phyloP scores from a whole-genome alignment of 2,329 filamentous ascomycete genomes.

The Mycogone perniciosa region DNA sequence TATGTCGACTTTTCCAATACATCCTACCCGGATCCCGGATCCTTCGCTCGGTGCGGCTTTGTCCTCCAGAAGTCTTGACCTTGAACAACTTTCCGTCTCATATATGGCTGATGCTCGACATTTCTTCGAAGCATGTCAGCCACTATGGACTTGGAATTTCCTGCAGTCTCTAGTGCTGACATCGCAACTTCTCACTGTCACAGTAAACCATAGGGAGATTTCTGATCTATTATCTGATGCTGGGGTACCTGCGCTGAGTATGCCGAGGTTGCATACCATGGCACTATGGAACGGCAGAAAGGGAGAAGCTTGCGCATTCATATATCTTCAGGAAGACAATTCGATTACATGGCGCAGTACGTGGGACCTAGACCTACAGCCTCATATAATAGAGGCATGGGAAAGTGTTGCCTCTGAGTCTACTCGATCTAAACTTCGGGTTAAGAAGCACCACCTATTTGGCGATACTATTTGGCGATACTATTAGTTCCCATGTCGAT shows the following conservation, averaged over 20 bases:
- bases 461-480: constrained; percentile 2
- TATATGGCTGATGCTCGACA: constrained; percentile 9
- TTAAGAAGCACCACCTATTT: constrained; percentile 9
- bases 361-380: constrained; percentile 1
- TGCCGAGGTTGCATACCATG: background rate
- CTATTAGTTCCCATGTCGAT: constrained; percentile 9
- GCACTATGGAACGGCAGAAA: background rate
- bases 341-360: constrained; percentile 3
- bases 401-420: constrained; percentile 7
- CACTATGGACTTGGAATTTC: background rate
- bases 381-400: background rate
- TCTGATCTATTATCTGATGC: background rate
- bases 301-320: constrained; percentile 1
- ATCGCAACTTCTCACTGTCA: constrained; percentile 5
- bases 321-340: background rate
- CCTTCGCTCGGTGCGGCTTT: constrained; percentile 3
- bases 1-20: background rate
- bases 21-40: constrained; percentile 3
- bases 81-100: constrained; percentile 11
- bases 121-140: constrained; percentile 8
- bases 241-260: background rate
- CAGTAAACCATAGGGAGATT: background rate
- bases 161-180: background rate
- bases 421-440: background rate
- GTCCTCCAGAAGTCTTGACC: constrained; percentile 6